Evolutionary conservation across 768 basidiomycete species (phyloP), one percentile per base, ranked within the genome.

Genomic region (Leccinum boreale): DNA sequence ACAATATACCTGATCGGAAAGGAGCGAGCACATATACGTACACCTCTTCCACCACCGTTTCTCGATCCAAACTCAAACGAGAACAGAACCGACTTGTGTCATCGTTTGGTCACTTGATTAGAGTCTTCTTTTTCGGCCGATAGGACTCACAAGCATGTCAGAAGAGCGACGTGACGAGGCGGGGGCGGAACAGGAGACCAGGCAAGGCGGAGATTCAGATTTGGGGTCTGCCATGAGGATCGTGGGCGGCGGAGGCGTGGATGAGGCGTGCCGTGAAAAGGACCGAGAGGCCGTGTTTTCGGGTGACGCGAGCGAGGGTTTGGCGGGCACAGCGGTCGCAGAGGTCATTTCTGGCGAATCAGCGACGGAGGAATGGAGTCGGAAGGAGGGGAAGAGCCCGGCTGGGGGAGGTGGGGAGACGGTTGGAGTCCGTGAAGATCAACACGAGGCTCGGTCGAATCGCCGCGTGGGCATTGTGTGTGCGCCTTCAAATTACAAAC

Each of bases 401-500:
- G 56, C 45, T 54, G 67, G 57, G 56, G 58, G 58, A 66, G 64
- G 59, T 21, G 60, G 62, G 62, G 67, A 64, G 60, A 59, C 62
- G 55, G 58, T 29, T 23, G 49, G 24, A 21, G 19, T 54, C 64
- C 62, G 58, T 57, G 57, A 59, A 56, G 60, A 65, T 59, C 66
- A 69, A 63, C 68, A 64, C 52, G 64, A 59, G 67, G 62, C 78
- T 77, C 78, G 74, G 70, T 75, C 76, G 56, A 56, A 48, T 56
- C 67, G 67, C 76, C 79, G 77, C 79, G 75, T 80, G 79, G 71
- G 73, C 56, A 67, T 72, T 55, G 68, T 74, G 59, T 67, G 65
- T 66, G 70, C 71, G 53, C 73, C 73, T 58, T 64, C 65, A 62
- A 64, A 70, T 62, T 74, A 68, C 73, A 70, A 70, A 70, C 69